Evolutionary conservation across 164 flowering plant genomes (phyloP).

Genomic region (Houttuynia cordata): DNA sequence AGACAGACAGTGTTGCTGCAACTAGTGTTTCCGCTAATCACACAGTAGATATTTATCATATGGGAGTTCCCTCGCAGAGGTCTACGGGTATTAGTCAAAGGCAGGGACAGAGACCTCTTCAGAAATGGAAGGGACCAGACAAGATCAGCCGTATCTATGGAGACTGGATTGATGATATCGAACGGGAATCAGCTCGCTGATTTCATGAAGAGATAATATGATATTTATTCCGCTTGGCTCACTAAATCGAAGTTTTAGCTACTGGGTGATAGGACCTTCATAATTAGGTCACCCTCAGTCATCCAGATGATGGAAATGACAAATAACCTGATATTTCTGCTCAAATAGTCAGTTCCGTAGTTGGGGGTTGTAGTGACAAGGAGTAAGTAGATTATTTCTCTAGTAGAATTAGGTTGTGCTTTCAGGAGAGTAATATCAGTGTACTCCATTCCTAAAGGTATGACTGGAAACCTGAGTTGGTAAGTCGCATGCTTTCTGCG

Average conservation of each 20-base stretch:
- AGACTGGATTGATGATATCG: conserved; percentile 94
- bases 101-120: conserved; percentile 46
- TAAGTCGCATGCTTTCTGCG: too few species aligned
- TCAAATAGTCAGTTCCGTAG: too few species aligned
- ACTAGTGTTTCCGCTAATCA: conserved; percentile 36
- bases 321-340: background rate
- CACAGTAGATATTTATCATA: conserved; percentile 43
- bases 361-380: too few species aligned
- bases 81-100: conserved; percentile 39
- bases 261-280: background rate
- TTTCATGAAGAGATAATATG: background rate
- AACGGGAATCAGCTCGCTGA: conserved; percentile 25
- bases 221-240: background rate
- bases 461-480: too few species aligned
- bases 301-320: background rate
- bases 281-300: background rate
- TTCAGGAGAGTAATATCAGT: too few species aligned
- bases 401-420: too few species aligned
- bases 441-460: too few species aligned
- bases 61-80: conserved; percentile 69
- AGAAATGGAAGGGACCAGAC: conserved; percentile 97
- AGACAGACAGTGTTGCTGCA: conserved; percentile 27
- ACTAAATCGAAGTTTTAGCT: background rate
- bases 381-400: too few species aligned
- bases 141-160: conserved; percentile 97